Base-by-base conservation (phyloP, 2,329 filamentous ascomycete species). In the Fusarium sp. region DNA sequence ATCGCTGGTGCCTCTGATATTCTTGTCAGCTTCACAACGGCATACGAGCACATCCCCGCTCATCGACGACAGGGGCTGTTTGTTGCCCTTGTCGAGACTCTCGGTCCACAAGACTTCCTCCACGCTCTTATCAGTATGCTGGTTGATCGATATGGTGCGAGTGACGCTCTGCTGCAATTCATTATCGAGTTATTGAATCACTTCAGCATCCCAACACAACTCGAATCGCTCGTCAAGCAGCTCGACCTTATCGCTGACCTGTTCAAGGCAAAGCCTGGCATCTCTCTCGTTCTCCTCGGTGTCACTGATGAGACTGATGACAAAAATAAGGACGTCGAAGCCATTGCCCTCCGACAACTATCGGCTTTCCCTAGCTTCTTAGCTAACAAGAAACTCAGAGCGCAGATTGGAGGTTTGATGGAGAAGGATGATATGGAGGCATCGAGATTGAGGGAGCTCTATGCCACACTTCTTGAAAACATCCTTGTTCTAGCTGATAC, bases 21-120 rank as follows among this genome's bases (percentile, higher is more conserved):
- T 53, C 87, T 99, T n/a, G 88, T 97, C 46, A 98, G 95, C 84
- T 99, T 99, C 80, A 96, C 95, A 23, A 95, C 95, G 12, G 96
- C 97, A 2, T 99, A 97, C 81, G 95, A 98, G 80, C 96, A 99
- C 80, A 95, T 99, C 72, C 96, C 96, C 9, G 89, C 92, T 13
- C 95, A 98, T 81, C 90, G 96, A 64, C 91, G 95, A 73, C 89
- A 94, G 35, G 91, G 91, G 44, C 86, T 99, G 11, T 99, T 98
- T 82, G 88, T 93, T 60, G 94, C 96, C 57, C 86, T 99, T 23
- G 91, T 96, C 28, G 90, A 94, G 77, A 97, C 95, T 16, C 87
- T 99, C 7, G 96, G 96, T 5, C 88, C 94, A 1, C 88, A 93
- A 59, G 95, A 98, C 70, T 97, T 97, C 78, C 86, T 98, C 30